Evolutionary conservation across 1,284 basidiomycete genomes (phyloP).

Genomic region (Tetrapyrgos nigripes): DNA sequence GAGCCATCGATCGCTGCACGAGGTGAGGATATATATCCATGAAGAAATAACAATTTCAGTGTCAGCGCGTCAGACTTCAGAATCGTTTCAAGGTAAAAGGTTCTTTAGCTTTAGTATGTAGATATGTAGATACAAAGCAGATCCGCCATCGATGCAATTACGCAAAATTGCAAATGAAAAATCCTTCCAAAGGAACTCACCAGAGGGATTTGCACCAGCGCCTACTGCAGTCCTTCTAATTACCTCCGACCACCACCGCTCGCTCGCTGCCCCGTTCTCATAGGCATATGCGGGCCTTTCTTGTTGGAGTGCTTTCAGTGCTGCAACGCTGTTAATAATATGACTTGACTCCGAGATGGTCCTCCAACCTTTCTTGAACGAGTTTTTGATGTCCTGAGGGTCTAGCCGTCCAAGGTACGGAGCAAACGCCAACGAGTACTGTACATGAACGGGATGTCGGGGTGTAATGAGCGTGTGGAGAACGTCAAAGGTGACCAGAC

Average conservation of each 20-base stretch:
- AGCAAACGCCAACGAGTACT: conserved; percentile 71
- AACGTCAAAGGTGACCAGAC: conserved; percentile 75
- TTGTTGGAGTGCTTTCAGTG: conserved; percentile 65
- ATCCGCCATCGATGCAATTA: too few species aligned
- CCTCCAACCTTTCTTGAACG: conserved; percentile 70
- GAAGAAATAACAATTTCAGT: background rate
- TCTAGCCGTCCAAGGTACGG: conserved; percentile 66
- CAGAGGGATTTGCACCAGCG: conserved; percentile 65
- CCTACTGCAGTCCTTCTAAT: conserved; percentile 73
- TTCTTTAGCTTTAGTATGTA: too few species aligned
- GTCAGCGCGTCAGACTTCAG: too few species aligned
- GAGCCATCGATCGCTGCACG: conserved; percentile 56
- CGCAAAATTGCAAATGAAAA: background rate
- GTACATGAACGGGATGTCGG: conserved; percentile 67
- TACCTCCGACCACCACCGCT: conserved; percentile 77
- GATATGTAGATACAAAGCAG: too few species aligned
- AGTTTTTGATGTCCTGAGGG: conserved; percentile 53
- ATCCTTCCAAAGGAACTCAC: conserved; percentile 38
- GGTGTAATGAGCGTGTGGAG: conserved; percentile 73
- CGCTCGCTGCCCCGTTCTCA: conserved; percentile 44
- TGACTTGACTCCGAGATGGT: background rate
- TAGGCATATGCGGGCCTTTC: conserved; percentile 55
- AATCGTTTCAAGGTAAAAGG: too few species aligned
- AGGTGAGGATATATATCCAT: background rate
- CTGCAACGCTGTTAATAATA: conserved; percentile 39